Evolutionary conservation across 1,139 yeast species (phyloP).

Genomic region (Magnusiomyces paraingens): DNA sequence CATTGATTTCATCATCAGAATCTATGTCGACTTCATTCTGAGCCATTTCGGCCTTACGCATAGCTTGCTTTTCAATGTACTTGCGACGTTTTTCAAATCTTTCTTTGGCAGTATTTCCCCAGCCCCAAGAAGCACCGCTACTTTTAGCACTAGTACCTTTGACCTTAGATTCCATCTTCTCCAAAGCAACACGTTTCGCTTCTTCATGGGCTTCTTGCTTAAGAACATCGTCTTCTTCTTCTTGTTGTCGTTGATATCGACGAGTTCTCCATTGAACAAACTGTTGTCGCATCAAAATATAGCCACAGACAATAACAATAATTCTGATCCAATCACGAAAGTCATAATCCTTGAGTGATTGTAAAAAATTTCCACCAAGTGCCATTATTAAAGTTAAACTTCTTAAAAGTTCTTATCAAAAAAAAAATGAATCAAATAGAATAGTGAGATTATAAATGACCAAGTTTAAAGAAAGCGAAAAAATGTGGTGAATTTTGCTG

Average conservation of each 20-base stretch:
- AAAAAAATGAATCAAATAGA: too few species aligned
- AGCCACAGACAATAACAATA: conserved; percentile 15
- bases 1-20: conserved; percentile 16
- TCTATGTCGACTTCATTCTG: conserved; percentile 9
- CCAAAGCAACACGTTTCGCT: conserved; percentile 6
- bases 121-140: conserved; percentile 10
- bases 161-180: conserved; percentile 6
- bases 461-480: too few species aligned
- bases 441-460: too few species aligned
- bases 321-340: conserved; percentile 15
- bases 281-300: conserved; percentile 14
- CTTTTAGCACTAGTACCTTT: not conserved
- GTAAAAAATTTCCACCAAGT: not conserved
- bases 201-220: conserved; percentile 11
- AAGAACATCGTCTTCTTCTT: conserved; percentile 8
- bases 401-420: too few species aligned
- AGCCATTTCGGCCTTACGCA: conserved; percentile 17
- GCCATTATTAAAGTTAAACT: too few species aligned
- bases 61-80: conserved; percentile 11
- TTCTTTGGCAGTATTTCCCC: conserved; percentile 15
- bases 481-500: too few species aligned
- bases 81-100: conserved; percentile 12
- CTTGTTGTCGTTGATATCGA: conserved; percentile 8
- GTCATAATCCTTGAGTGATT: conserved; percentile 12
- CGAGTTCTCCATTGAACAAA: conserved; percentile 13